Evolutionary conservation across 2,329 filamentous ascomycete species (phyloP), one percentile per base, ranked within the genome.

Genomic region (Chalaropsis thielavioides): DNA sequence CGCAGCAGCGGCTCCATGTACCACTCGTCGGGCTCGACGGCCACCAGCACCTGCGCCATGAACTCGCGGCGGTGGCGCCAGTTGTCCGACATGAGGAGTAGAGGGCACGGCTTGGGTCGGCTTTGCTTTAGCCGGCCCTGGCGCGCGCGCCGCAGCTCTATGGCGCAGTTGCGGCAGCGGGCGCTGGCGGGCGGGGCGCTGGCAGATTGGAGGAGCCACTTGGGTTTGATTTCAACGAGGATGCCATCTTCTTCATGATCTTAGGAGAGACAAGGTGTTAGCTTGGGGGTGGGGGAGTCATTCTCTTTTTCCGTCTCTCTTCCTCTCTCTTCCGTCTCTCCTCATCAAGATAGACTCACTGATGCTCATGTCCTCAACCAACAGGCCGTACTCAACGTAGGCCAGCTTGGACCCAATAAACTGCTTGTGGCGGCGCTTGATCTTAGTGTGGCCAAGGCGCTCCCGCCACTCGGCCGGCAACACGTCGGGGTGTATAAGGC

Each of bases 151-250:
- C 72, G 71, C 61, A 77, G 71, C 68, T 77, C 74, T 58, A 76
- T 76, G 44, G 89, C 89, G 72, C 89, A 94, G 46, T 87, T 90
- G 40, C 89, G 83, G 75, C 89, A 94, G 62, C 87, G 79, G 62
- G 77, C 80, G 49, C 87, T 82, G 35, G 76, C 74, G 0, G 72
- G 31, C 0, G 89, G 89, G 0, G 89, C 88, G 44, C 83, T 84
- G 3, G 86, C 88, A 1, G 88, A 92, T 72, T 91, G 88, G 8
- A 80, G 76, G 31, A 94, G 81, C 89, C 89, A 94, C 74, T 94
- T 94, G 15, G 89, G 89, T 72, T 94, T 94, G 75, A 92, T 87
- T 72, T 92, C 88, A 65, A 89, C 76, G 40, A 88, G 72, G 35
- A 73, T 65, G 65, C 69, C 71, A n/a, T 62, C 63, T 58, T 71